Base-by-base conservation (phyloP, 208 protist species). In the Trypanosoma avium region DNA sequence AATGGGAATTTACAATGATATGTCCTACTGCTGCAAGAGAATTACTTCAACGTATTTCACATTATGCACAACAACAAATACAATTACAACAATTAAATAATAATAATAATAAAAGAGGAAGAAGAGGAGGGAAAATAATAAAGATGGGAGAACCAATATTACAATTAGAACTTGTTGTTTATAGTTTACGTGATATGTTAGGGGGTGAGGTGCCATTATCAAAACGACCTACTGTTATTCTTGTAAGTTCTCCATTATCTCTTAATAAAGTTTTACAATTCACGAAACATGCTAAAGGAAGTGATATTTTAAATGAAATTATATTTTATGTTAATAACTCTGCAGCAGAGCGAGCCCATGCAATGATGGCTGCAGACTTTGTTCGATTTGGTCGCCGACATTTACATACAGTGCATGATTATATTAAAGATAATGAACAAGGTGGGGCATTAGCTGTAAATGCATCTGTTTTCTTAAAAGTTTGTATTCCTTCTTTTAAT, bases 381-480 rank as follows among this genome's bases (percentile, higher is more conserved):
- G 67, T 86, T 56, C 76, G 82, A 26, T 79, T 80, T 70, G 79
- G 80, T 10, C 76, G 82, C 8, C 45, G 55, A 9, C 67, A 73
- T 58, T 26, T 67, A 15, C 62, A 66, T 67, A 79, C 67, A 22
- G 40, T 67, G 36, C 77, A 88, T 47, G 77, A 78, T 36, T 93
- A 91, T 65, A 62, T 81, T 61, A 65, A 67, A 24, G 75, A 85
- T 35, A 70, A 38, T 21, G 35, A 32, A 36, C 47, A 38, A 55
- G 69, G 61, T 8, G 88, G 82, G 0, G 64, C 67, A 15, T 61
- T 94, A 8, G 73, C 73, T 0, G 73, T 90, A 40, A 94, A 94
- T 49, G 88, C 82, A 1, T 92, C 88, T 1, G 81, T 94, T 5
- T 81, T 90, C 52, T 56, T 94, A 56, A 82, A 84, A 63, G 55